A percentile compares a stretch with the other conserved stretches of the same genome.
These are phyloP conservation scores for Chlorencoelia australis DNA, from an alignment of 2,329 filamentous ascomycete species.

Conservation along the genomic window DNA sequence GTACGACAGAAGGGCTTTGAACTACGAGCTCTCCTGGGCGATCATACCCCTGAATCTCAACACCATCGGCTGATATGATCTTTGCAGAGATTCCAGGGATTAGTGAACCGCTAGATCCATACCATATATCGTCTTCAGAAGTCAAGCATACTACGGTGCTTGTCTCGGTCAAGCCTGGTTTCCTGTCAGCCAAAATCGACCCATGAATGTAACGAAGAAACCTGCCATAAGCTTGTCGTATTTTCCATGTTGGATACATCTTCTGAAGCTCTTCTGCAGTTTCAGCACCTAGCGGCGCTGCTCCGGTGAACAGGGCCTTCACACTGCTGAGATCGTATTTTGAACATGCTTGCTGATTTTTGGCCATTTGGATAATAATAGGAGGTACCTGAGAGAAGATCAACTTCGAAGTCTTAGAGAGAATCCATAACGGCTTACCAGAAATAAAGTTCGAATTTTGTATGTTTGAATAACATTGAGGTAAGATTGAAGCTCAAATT, in stretches of 20 bases:
- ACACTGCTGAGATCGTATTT: constrained; percentile 67
- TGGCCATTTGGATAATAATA: constrained; percentile 68
- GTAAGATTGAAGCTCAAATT: constrained; percentile 62
- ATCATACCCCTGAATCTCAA: constrained; percentile 55
- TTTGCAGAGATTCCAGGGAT: constrained; percentile 55
- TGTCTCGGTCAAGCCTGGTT: constrained; percentile 63
- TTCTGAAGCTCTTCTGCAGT: constrained; percentile 54
- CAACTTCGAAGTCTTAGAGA: too few relatives aligned
- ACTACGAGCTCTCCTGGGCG: constrained; percentile 73
- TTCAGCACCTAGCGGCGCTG: constrained; percentile 67
- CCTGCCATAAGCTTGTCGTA: constrained; percentile 63
- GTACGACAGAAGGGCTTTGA: constrained; percentile 63
- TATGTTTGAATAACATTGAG: constrained; percentile 55
- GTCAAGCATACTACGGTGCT: constrained; percentile 57
- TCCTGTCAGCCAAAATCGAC: neutral
- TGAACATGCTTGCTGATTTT: constrained; percentile 47
- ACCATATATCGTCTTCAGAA: constrained; percentile 51
- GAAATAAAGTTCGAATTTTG: constrained; percentile 55
- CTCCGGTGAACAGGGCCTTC: constrained; percentile 57
- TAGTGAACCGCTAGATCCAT: constrained; percentile 63
- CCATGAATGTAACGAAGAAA: neutral
- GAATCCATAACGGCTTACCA: constrained; percentile 41
- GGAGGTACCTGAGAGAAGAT: constrained; percentile 63
- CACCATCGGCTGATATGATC: constrained; percentile 55
- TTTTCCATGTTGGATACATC: constrained; percentile 50